These are phyloP conservation scores for Magnaporthales sp. DNA, from an alignment of 2,329 filamentous ascomycete species.

Conservation along the genomic window DNA sequence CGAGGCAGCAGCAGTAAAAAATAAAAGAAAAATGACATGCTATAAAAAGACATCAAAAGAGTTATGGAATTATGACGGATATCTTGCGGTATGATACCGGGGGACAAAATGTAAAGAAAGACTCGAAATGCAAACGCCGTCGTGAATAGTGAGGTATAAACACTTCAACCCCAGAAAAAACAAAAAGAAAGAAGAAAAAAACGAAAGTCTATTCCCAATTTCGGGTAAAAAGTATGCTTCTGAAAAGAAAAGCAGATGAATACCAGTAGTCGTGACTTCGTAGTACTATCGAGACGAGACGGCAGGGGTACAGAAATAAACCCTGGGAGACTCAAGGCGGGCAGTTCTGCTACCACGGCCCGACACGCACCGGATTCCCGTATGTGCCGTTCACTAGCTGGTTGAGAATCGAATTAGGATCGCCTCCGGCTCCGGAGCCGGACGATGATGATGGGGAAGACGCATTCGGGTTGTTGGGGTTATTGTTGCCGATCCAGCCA, in stretches of 20 bases:
- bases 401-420: constrained; percentile 50
- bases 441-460: constrained; percentile 47
- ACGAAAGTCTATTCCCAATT: neutral
- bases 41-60: neutral
- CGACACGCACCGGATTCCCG: constrained; percentile 50
- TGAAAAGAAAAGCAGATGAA: constrained; percentile 5
- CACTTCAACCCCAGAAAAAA: neutral
- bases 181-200: constrained; percentile 1
- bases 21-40: neutral
- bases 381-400: constrained; percentile 54
- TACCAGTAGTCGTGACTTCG: constrained; percentile 10
- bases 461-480: constrained; percentile 39
- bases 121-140: constrained; percentile 2
- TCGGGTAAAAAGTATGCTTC: neutral
- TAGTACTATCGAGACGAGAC: constrained; percentile 6
- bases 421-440: constrained; percentile 23
- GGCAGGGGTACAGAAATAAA: neutral
- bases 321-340: neutral
- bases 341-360: constrained; percentile 41
- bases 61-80: neutral
- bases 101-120: neutral
- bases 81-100: neutral
- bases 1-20: too few species aligned
- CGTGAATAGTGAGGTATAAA: neutral
- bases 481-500: constrained; percentile 55